phyloP scores from a whole-genome alignment of 176 grass and related monocot species.

The Elaeis guineensis region DNA sequence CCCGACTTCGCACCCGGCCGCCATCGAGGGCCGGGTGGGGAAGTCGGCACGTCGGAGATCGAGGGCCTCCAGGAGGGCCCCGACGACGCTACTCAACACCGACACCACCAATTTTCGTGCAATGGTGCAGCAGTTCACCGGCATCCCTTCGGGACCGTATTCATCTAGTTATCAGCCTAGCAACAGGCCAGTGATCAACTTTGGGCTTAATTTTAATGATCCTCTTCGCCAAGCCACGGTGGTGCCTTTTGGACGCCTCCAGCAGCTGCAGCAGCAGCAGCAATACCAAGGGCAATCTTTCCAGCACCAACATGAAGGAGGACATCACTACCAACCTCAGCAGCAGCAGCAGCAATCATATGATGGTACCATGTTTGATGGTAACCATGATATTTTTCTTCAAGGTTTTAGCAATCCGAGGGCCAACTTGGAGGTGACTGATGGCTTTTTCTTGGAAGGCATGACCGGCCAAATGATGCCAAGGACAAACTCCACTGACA shows the following conservation, averaged over 20 bases:
- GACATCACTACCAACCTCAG: conserved; percentile 9
- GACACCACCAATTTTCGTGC: conserved; percentile 91
- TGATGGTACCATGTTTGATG: not conserved
- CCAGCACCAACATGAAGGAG: conserved; percentile 21
- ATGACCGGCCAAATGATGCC: conserved; percentile 42
- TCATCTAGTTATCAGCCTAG: not conserved
- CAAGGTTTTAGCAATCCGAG: not conserved
- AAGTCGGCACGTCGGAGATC: conserved; percentile 51
- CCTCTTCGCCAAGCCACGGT: conserved; percentile 11
- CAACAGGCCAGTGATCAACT: conserved; percentile 27
- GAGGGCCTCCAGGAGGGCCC: conserved; percentile 60
- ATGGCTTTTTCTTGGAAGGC: conserved; percentile 41
- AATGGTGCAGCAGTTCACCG: conserved; percentile 99
- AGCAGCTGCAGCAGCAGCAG: conserved; percentile 4
- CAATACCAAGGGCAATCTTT: conserved; percentile 32
- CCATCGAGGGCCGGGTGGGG: conserved; percentile 31
- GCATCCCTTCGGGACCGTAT: conserved; percentile 38
- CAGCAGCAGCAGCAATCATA: not conserved
- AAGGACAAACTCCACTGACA: conserved; percentile 17
- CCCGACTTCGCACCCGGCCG: not conserved
- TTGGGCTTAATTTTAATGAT: conserved; percentile 29
- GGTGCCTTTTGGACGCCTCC: conserved; percentile 36
- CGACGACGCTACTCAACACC: conserved; percentile 86
- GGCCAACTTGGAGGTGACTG: conserved; percentile 18
- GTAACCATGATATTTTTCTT: conserved; percentile 6